Base-by-base conservation (phyloP, 2,329 filamentous ascomycete genomes). In the Colletotrichum shisoi region DNA sequence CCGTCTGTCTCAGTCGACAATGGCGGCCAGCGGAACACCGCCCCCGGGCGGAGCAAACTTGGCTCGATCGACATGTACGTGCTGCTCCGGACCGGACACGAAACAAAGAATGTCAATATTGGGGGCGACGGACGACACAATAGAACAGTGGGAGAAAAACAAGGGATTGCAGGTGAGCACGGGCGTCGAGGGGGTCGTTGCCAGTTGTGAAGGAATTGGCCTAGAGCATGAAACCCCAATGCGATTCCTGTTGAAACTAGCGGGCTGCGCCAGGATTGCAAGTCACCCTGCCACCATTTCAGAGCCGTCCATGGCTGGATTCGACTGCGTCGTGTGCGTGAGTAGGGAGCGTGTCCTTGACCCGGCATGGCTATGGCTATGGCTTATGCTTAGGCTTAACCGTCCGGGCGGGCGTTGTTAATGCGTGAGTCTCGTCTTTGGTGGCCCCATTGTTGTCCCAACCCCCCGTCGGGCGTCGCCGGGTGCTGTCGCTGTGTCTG, bases 171-270 rank as follows among this genome's bases (percentile, higher is more conserved):
- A 54, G 54, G 61, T 52, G 56, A 65, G 65, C 65, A 68, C 61
- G 48, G 61, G 24, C 39, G 48, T 31, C 27, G 27, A 45, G 15
- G 42, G 24, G 39, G 24, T 21, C 13, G 39, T 31, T 44, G 9
- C 31, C 31, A 34, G 31, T 34, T 34, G 42, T 57, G 45, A 40
- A 67, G 64, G 57, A 48, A 67, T 42, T n/a, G 31, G 39, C 19
- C 31, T 48, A 48, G 37, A 64, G 65, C 54, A 65, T 68, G 61
- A 68, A 68, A 65, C 65, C 44, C 54, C 49, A 64, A 56, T 65
- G 65, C 54, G 54, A 63, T 44, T 52, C 15, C 21, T 45, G 63
- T 61, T 67, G 64, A 67, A 67, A 67, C 64, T 56, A 64, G 64
- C 46, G 60, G 64, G 53, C 42, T 63, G 60, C 54, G 60, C 46